Conservation (phyloP, 352 stramenopile species). For the Nothophytophthora sp. region DNA sequence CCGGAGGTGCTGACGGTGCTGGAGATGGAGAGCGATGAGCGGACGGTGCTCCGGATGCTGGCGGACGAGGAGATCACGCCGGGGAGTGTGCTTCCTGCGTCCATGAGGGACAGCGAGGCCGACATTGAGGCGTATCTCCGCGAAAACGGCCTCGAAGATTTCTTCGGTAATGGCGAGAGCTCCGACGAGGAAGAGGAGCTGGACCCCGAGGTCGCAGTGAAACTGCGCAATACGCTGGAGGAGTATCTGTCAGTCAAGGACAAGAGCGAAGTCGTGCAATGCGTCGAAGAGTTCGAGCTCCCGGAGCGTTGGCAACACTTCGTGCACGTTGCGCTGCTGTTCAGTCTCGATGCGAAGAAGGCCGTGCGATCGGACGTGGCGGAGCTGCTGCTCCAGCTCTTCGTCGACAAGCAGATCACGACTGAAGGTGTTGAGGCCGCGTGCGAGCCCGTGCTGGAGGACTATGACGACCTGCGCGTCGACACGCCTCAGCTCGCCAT, state of each 20-base stretch:
- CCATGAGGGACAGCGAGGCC: conserved; percentile 36
- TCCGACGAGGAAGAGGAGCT: conserved; percentile 60
- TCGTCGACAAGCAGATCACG: conserved; percentile 38
- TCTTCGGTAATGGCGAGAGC: conserved; percentile 54
- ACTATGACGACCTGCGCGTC: conserved; percentile 77
- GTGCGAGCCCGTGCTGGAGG: conserved; percentile 54
- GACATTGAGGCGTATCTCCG: conserved; percentile 62
- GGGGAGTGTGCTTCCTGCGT: conserved; percentile 47
- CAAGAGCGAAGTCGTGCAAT: conserved; percentile 70
- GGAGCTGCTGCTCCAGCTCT: conserved; percentile 45
- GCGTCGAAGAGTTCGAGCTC: conserved; percentile 67
- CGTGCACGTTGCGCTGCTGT: conserved; percentile 45
- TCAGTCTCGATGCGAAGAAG: conserved; percentile 57
- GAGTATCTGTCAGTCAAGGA: conserved; percentile 84
- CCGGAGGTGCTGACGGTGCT: conserved; percentile 75
- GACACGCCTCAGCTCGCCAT: conserved; percentile 66
- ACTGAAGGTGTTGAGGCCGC: conserved; percentile 54
- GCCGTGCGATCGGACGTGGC: conserved; percentile 45
- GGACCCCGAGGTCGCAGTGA: conserved; percentile 58
- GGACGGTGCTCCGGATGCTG: conserved; percentile 74
- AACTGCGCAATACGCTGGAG: conserved; percentile 72
- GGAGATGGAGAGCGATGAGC: conserved; percentile 64
- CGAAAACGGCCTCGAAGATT: conserved; percentile 62
- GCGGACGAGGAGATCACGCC: conserved; percentile 76
- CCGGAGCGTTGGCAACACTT: conserved; percentile 67